Conservation (phyloP, 2,329 filamentous ascomycete genomes). For the Cercospora canescens region DNA sequence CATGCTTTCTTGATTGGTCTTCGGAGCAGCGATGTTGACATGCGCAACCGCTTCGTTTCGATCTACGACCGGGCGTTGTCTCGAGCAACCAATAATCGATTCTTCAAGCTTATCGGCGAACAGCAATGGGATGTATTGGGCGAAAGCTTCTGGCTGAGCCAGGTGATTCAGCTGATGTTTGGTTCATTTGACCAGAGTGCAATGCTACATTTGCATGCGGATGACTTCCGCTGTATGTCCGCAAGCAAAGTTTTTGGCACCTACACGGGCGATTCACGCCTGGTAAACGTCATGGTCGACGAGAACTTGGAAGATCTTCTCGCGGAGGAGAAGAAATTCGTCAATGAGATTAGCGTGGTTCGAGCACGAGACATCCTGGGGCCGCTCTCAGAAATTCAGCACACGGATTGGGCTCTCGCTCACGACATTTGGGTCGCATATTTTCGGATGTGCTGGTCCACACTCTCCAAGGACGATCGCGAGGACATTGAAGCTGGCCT, state of each 20-base stretch:
- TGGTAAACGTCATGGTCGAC: slow-evolving; percentile 70
- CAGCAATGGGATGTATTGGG: slow-evolving; percentile 97
- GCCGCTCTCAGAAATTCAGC: slow-evolving; percentile 87
- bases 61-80: slow-evolving; percentile 95
- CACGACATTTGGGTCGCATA: slow-evolving; percentile 88
- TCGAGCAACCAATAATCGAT: slow-evolving; percentile 83
- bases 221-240: slow-evolving; percentile 80
- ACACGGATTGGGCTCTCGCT: slow-evolving; percentile 77
- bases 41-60: slow-evolving; percentile 94
- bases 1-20: slow-evolving; percentile 97
- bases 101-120: slow-evolving; percentile 83
- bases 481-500: slow-evolving; percentile 87
- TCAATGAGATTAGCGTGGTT: slow-evolving; percentile 79
- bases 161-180: slow-evolving; percentile 89
- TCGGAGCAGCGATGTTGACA: slow-evolving; percentile 87
- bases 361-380: slow-evolving; percentile 87
- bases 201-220: slow-evolving; percentile 73
- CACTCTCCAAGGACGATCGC: slow-evolving; percentile 82
- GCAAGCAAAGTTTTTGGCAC: slow-evolving; percentile 71
- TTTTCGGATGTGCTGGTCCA: slow-evolving; percentile 93
- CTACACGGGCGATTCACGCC: slow-evolving; percentile 69
- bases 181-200: slow-evolving; percentile 85
- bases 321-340: slow-evolving; percentile 76
- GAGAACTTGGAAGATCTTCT: slow-evolving; percentile 80
- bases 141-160: slow-evolving; percentile 95